Base-by-base conservation (phyloP, 345 rosid genomes). In the Populus nigra region DNA sequence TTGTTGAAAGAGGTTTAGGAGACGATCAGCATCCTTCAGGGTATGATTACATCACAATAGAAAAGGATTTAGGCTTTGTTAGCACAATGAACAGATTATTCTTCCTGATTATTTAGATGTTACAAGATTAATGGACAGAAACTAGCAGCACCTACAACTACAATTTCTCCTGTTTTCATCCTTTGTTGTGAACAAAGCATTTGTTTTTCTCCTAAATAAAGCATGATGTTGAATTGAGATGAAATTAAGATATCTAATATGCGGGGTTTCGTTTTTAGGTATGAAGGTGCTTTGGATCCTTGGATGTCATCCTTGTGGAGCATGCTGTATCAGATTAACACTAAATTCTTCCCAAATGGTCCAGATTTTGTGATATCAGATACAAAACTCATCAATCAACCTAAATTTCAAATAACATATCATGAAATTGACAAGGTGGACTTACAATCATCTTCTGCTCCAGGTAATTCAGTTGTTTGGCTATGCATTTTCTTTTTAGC, bases 1-100 rank as follows among this genome's bases (percentile, higher is more conserved):
- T 93, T 80, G 61, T 92, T 84, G 97, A 90, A 74, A 90, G 87
- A 84, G 94, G 99, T 78, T 87, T 96, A 76, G 99, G 99, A 69
- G 96, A 96, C 85, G 98, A 96, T 81, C 97, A 96, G 79, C 97
- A 93, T 81, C 96, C 93, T 83, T 92, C 98, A 84, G 98, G 99
- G 99, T 96, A 96, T 78, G 87, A 55, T 84, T 73, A 41, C 33
- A 35, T 27, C 31, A 4, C 49, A 47, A 47, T 47, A 47, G 18
- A 47, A 47, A 47, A 47, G 1, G 50, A 47, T 47, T 47, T 47
- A 47, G 17, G 5, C 50, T 3, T 47, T 47, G 50, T 4, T 47
- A 47, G 50, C 50, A 47, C 50, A 47, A 47, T 47, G 18, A 15
- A 47, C 16, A 12, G 1, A 4, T 13, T 47, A 13, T 47, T 15